Conservation (phyloP, 2,329 filamentous ascomycete genomes). For the Aspergillus transmontanensis region DNA sequence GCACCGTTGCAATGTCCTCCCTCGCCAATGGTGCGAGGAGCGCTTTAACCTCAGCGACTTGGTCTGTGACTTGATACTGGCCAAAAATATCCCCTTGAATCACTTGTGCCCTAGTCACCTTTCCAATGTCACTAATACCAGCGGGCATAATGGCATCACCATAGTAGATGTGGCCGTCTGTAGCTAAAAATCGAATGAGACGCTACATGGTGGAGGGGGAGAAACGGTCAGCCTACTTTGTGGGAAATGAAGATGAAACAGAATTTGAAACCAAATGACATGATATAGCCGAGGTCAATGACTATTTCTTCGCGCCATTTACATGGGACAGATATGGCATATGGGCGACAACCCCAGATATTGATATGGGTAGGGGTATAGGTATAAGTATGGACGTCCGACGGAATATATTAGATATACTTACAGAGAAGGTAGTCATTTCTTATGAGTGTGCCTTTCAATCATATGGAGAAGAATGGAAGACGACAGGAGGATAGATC, state of each 20-base stretch:
- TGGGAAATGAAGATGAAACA: not conserved
- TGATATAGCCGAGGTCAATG: not conserved
- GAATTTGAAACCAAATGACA: not conserved
- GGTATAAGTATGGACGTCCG: not conserved
- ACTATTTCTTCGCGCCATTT: not conserved
- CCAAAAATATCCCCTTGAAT: constrained; percentile 69
- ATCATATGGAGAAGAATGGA: not conserved
- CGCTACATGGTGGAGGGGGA: constrained; percentile 49
- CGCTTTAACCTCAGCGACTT: constrained; percentile 54
- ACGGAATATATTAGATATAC: constrained; percentile 18
- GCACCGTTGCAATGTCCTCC: constrained; percentile 66
- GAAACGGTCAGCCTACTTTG: not conserved
- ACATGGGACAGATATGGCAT: not conserved
- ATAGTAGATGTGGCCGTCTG: constrained; percentile 70
- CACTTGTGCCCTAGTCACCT: constrained; percentile 62
- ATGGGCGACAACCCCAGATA: not conserved
- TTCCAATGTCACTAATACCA: constrained; percentile 62
- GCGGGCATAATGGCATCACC: constrained; percentile 71
- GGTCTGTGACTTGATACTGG: constrained; percentile 64
- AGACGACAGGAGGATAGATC: not conserved
- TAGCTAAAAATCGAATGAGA: constrained; percentile 72
- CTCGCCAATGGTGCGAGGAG: constrained; percentile 67
- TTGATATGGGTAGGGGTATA: not conserved
- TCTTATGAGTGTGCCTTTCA: not conserved
- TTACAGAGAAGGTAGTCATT: constrained; percentile 53